These are phyloP conservation scores for Physaria fendleri DNA, from an alignment of 345 rosid species.

Conservation along the genomic window DNA sequence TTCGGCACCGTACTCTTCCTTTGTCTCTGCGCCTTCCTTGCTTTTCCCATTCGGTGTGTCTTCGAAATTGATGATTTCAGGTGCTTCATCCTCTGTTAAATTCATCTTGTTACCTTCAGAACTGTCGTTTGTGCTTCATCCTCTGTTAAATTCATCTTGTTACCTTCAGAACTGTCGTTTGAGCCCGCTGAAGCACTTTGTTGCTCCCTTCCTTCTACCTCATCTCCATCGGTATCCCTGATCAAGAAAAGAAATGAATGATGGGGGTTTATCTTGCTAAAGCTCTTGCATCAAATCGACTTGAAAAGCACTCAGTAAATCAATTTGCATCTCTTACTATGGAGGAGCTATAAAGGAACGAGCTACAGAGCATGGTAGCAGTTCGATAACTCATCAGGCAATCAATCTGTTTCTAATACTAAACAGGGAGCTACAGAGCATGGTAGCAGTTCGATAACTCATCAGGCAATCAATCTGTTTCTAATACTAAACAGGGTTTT, in stretches of 20 bases:
- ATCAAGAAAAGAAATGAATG: not conserved
- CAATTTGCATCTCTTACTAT: not conserved
- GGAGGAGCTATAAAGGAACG: not conserved
- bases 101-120: conserved; percentile 30
- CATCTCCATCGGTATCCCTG: conserved; percentile 34
- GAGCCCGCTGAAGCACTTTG: conserved; percentile 2
- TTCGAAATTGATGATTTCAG: conserved; percentile 4
- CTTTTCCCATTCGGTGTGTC: conserved; percentile 24
- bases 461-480: not conserved
- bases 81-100: conserved; percentile 28
- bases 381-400: not conserved
- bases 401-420: not conserved
- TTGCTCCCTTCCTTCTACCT: conserved; percentile 29
- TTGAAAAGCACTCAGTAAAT: not conserved
- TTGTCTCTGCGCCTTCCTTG: conserved; percentile 15
- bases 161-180: conserved; percentile 29
- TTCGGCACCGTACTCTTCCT: conserved; percentile 36
- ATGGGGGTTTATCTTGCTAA: not conserved
- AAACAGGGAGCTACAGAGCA: not conserved
- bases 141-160: conserved; percentile 25
- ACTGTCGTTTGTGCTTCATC: conserved; percentile 31
- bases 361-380: not conserved
- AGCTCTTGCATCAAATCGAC: not conserved
- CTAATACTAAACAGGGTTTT: not conserved
- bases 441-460: not conserved